Evolutionary conservation across 2,329 filamentous ascomycete species (phyloP).

Genomic region (Diplodia seriata): DNA sequence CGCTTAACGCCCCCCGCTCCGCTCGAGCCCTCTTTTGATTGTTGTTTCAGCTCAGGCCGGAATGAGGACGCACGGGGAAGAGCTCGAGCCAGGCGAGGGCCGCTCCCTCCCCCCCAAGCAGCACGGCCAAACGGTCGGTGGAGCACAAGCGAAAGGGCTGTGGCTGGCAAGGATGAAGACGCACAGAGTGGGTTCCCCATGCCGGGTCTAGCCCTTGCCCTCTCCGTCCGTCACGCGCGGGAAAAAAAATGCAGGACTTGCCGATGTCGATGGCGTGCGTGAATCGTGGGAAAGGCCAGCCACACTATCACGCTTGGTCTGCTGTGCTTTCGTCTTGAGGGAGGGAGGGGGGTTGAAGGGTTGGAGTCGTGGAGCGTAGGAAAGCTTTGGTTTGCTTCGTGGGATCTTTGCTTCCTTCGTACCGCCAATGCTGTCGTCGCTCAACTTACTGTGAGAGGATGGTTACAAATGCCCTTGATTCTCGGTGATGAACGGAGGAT

Average conservation of each 20-base stretch:
- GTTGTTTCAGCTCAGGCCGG: not conserved
- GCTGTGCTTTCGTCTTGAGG: too few relatives aligned
- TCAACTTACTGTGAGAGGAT: too few relatives aligned
- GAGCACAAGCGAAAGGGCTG: not conserved
- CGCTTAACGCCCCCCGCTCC: not conserved
- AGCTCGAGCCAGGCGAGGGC: not conserved
- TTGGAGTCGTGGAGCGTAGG: too few relatives aligned
- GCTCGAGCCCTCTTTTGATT: not conserved
- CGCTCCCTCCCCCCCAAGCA: too few relatives aligned
- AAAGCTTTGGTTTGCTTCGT: too few relatives aligned
- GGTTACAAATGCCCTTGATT: too few relatives aligned
- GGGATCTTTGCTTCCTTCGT: too few relatives aligned
- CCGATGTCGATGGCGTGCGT: not conserved
- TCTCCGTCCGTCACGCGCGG: not conserved
- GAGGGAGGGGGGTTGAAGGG: too few relatives aligned
- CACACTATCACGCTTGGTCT: too few relatives aligned
- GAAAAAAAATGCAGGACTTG: not conserved
- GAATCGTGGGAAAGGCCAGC: too few relatives aligned
- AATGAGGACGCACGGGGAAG: not conserved
- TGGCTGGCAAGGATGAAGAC: not conserved
- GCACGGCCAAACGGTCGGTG: not conserved
- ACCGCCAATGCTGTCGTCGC: too few relatives aligned
- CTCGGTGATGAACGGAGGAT: too few relatives aligned
- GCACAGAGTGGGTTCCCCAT: not conserved
- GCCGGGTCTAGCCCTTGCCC: not conserved